Percentiles rank a stretch among this genome's conserved stretches.
Conservation (phyloP, 2,329 filamentous ascomycete genomes). For the Drechmeria coniospora region DNA sequence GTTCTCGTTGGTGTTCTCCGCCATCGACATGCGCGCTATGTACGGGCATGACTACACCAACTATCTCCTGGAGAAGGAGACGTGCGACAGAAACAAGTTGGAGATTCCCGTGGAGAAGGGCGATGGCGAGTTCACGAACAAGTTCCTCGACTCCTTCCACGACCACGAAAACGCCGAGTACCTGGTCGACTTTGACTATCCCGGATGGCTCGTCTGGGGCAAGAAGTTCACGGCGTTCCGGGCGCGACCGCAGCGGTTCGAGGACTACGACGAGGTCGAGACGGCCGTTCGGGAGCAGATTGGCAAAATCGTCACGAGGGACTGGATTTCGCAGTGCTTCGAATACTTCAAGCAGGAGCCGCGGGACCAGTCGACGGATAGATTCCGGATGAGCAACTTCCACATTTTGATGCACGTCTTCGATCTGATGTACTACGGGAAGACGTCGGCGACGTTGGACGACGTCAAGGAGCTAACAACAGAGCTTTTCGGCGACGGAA, state of each 20-base stretch:
- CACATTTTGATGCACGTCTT: conserved; percentile 82
- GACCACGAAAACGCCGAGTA: conserved; percentile 56
- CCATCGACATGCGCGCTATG: conserved; percentile 71
- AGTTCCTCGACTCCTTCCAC: conserved; percentile 65
- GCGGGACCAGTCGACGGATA: conserved; percentile 62
- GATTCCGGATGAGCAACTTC: conserved; percentile 79
- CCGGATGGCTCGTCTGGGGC: conserved; percentile 93
- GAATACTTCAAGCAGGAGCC: conserved; percentile 94
- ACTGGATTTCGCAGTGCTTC: conserved; percentile 82
- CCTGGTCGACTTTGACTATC: conserved; percentile 81
- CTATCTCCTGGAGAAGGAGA: conserved; percentile 66
- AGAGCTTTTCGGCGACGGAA: conserved; percentile 77
- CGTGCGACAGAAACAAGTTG: conserved; percentile 57
- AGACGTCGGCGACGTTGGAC: conserved; percentile 65
- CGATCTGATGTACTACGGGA: conserved; percentile 69
- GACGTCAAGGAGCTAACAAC: conserved; percentile 73
- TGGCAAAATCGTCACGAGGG: conserved; percentile 60
- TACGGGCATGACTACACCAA: conserved; percentile 80
- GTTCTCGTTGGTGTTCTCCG: conserved; percentile 61
- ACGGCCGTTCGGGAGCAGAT: conserved; percentile 60
- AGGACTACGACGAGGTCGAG: conserved; percentile 67
- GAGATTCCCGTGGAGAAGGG: conserved; percentile 57
- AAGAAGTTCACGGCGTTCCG: conserved; percentile 70
- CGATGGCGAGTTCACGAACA: conserved; percentile 62
- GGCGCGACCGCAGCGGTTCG: conserved; percentile 52